phyloP scores from a whole-genome alignment of 2,329 filamentous ascomycete species.

The Trichoderma citrinoviride region DNA sequence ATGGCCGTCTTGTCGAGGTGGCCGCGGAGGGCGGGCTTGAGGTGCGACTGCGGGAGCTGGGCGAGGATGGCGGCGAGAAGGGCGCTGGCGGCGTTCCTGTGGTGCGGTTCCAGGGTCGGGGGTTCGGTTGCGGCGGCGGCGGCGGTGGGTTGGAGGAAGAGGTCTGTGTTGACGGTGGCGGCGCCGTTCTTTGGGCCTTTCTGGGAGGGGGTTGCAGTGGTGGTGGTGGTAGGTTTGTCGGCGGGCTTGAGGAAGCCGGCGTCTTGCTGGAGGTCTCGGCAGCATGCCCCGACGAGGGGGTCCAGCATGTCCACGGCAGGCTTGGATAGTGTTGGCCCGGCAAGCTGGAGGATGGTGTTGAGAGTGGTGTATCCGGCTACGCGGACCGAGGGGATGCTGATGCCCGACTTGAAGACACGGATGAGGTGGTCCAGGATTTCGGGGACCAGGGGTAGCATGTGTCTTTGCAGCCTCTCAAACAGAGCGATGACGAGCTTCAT shows the following conservation, averaged over 20 bases:
- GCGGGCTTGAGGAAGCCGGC: conserved; percentile 46
- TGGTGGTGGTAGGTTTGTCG: conserved; percentile 34
- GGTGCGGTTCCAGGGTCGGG: conserved; percentile 41
- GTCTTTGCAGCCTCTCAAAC: conserved; percentile 55
- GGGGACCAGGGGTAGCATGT: conserved; percentile 58
- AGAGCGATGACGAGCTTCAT: conserved; percentile 61
- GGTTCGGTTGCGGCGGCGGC: conserved; percentile 32
- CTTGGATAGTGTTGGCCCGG: conserved; percentile 66
- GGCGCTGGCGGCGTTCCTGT: conserved; percentile 55
- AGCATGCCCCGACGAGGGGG: conserved; percentile 64
- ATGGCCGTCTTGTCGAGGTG: conserved; percentile 81
- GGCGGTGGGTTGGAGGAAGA: conserved; percentile 56
- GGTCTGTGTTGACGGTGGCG: conserved; percentile 64
- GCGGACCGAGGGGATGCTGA: conserved; percentile 54
- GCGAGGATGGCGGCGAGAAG: conserved; percentile 64
- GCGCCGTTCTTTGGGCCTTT: conserved; percentile 40
- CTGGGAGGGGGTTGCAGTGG: conserved; percentile 12
- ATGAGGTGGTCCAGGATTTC: conserved; percentile 68
- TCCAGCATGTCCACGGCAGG: conserved; percentile 61
- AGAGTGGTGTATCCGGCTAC: conserved; percentile 59
- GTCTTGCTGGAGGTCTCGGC: conserved; percentile 66
- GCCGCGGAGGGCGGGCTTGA: conserved; percentile 69
- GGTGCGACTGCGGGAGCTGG: conserved; percentile 60
- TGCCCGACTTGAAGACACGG: conserved; percentile 65
- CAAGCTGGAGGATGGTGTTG: conserved; percentile 54